A percentile compares a stretch with the other conserved stretches of the same genome.
Conservation (phyloP, 805 yeast species). For the Kregervanrija delftensis region DNA sequence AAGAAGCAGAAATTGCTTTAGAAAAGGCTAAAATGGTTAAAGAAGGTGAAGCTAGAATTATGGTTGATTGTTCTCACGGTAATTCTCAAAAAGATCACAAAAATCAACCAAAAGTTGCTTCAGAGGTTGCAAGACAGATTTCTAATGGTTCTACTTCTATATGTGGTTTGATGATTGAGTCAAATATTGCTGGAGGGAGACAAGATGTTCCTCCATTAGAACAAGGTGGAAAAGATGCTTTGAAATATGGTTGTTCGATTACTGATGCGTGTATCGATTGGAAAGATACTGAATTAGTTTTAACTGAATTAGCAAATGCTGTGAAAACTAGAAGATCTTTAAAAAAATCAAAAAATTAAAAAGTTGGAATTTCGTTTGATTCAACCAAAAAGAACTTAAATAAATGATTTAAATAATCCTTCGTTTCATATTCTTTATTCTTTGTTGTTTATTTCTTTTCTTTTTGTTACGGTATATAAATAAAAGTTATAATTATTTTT, state of each 20-base stretch:
- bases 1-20: constrained; percentile 56
- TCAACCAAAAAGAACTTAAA: neutral
- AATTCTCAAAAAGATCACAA: constrained; percentile 85
- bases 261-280: constrained; percentile 97
- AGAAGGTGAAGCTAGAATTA: constrained; percentile 54
- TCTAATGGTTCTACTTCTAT: constrained; percentile 65
- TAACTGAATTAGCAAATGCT: constrained; percentile 68
- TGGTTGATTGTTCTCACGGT: constrained; percentile 98
- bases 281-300: constrained; percentile 73
- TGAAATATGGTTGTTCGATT: constrained; percentile 89
- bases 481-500: neutral
- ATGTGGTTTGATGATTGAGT: constrained; percentile 96
- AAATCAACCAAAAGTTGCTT: constrained; percentile 89
- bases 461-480: neutral
- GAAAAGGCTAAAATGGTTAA: constrained; percentile 33
- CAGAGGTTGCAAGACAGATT: constrained; percentile 71
- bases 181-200: constrained; percentile 86
- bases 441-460: neutral
- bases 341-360: constrained; percentile 1
- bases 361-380: neutral
- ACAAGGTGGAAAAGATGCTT: constrained; percentile 62
- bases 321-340: constrained; percentile 65
- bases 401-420: neutral
- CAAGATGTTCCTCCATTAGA: constrained; percentile 70
- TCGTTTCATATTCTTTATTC: neutral